Base-by-base conservation (phyloP, 2,329 filamentous ascomycete genomes). In the Ophiosphaerella korrae region DNA sequence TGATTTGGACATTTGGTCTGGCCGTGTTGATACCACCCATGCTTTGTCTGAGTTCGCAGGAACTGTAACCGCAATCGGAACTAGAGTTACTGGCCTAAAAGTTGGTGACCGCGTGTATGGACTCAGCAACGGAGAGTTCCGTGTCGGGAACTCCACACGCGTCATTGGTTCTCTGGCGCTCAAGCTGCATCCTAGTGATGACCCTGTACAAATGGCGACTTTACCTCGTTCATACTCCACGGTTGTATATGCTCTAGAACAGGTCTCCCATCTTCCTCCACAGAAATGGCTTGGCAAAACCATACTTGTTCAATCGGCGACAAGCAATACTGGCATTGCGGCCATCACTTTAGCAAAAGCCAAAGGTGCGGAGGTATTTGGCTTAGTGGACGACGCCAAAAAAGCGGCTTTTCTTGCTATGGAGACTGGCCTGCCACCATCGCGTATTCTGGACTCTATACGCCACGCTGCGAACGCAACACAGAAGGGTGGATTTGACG, bases 401-500 rank as follows among this genome's bases (percentile, higher is more conserved):
- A 7, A 29, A 11, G 26, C 26, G 2, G 26, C 26, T 37, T 60
- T 74, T 9, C 66, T 48, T 45, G 56, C 47, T n/a, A 64, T 55
- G 7, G 58, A 21, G 18, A 21, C 18, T 21, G 18, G 18, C 18
- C 18, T 21, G 3, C 18, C 18, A 21, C 18, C 52, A 21, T 21
- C 18, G 18, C 18, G 18, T 21, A 21, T 21, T 21, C 18, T 21
- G 18, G 18, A 21, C 5, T 21, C 18, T 12, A 18, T 24, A 32
- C 7, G 47, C 34, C 14, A 72, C 70, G 26, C 26, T 29, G 26
- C 1, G 38, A 57, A 0, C 56, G 55, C 32, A 26, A 42, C 6
- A 35, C 7, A 29, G 6, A 29, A 29, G 11, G 26, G 14, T 13
- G 70, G 70, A 14, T 59, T 72, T 5, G 64, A 72, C 46, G 64